Percentiles rank a stretch among this genome's conserved stretches.
phyloP scores from a whole-genome alignment of 768 basidiomycete species.

The Termitomyces sp. region DNA sequence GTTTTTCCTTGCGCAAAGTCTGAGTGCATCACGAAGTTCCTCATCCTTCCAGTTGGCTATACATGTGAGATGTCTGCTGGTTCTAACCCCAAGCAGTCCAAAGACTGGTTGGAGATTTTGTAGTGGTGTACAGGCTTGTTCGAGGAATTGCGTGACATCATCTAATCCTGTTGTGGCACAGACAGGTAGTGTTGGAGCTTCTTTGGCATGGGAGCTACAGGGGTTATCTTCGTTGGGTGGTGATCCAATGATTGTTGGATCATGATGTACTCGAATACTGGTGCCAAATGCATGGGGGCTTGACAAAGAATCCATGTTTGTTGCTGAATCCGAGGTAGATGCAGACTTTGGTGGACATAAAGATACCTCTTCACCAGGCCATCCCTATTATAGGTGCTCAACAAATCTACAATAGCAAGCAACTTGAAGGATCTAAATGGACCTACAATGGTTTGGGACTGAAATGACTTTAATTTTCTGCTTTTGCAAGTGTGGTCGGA shows the following conservation, averaged over 20 bases:
- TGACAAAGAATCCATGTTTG: neutral
- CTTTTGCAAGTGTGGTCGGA: neutral
- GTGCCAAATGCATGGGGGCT: neutral
- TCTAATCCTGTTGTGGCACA: neutral
- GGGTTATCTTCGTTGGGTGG: neutral
- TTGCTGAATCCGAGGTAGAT: neutral
- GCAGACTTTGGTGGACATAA: neutral
- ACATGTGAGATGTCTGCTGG: neutral
- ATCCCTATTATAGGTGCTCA: neutral
- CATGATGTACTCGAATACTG: neutral
- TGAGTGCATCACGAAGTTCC: neutral
- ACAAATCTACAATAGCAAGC: too few relatives aligned
- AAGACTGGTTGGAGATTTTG: neutral
- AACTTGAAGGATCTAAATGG: neutral
- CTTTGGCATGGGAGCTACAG: neutral
- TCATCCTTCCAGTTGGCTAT: neutral
- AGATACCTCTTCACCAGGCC: neutral
- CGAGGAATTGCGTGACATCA: neutral
- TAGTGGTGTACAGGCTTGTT: neutral
- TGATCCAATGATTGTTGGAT: neutral
- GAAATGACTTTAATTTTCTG: neutral
- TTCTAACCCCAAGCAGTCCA: neutral
- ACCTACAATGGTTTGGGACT: neutral
- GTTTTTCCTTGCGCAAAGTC: neutral
- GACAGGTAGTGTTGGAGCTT: neutral